These are phyloP conservation scores for Lyophyllum shimeji DNA, from an alignment of 768 basidiomycete species.

Conservation along the genomic window DNA sequence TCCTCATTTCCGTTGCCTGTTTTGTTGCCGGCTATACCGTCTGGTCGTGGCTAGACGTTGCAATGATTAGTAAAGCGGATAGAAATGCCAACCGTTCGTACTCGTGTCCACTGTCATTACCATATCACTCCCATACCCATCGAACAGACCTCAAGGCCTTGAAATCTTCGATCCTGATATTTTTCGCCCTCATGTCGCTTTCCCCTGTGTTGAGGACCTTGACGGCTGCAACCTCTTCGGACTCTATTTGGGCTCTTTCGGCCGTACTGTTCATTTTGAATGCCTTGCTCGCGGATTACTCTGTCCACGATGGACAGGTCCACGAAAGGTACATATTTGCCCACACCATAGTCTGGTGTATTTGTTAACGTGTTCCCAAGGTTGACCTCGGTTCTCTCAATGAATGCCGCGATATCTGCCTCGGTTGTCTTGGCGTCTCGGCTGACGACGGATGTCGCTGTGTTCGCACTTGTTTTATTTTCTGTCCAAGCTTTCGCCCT, in stretches of 20 bases:
- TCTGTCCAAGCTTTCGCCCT: slow-evolving; percentile 83
- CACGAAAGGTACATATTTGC: slow-evolving; percentile 54
- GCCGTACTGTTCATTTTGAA: slow-evolving; percentile 82
- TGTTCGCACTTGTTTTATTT: slow-evolving; percentile 87
- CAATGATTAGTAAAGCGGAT: slow-evolving; percentile 7
- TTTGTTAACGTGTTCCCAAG: slow-evolving; percentile 33
- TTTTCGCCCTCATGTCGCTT: slow-evolving; percentile 84
- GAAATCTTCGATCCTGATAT: slow-evolving; percentile 84
- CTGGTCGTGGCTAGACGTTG: slow-evolving; percentile 58
- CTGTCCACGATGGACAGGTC: slow-evolving; percentile 43
- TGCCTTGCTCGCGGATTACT: slow-evolving; percentile 81
- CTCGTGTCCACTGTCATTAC: background rate
- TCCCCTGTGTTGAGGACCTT: slow-evolving; percentile 91
- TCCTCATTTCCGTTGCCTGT: slow-evolving; percentile 60
- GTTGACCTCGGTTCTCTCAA: slow-evolving; percentile 80
- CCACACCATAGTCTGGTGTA: slow-evolving; percentile 17
- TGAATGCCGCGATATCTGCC: slow-evolving; percentile 90
- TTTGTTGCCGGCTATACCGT: slow-evolving; percentile 60
- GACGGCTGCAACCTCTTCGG: slow-evolving; percentile 92
- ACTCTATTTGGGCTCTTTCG: slow-evolving; percentile 96
- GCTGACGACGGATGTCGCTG: slow-evolving; percentile 76
- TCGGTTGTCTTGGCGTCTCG: slow-evolving; percentile 93
- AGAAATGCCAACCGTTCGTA: slow-evolving; percentile 20
- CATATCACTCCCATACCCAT: background rate
- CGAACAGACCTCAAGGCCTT: slow-evolving; percentile 64